Evolutionary conservation across 2,329 filamentous ascomycete genomes (phyloP).

Genomic region (Pseudocercospora musae): DNA sequence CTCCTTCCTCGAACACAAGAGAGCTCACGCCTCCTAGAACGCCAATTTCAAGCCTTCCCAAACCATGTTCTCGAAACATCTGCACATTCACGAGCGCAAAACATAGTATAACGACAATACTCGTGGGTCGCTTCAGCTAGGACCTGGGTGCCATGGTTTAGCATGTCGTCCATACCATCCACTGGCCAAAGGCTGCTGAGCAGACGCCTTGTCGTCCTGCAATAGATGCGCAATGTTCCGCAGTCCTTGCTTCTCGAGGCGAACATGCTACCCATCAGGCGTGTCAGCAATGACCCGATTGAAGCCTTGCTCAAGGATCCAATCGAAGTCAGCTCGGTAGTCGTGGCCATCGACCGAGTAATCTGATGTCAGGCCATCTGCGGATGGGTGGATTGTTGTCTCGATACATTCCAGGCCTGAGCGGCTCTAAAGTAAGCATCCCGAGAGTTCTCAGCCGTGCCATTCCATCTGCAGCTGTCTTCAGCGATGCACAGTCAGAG

Average conservation of each 20-base stretch:
- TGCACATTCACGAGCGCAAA: no score
- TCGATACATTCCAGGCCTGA: no score
- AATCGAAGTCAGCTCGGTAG: constrained; percentile 20
- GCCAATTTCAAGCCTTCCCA: no score
- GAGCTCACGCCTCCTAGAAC: no score
- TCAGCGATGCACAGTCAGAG: not conserved
- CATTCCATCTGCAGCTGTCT: constrained; percentile 17
- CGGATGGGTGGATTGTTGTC: no score
- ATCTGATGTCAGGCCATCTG: not conserved
- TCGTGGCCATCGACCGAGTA: constrained; percentile 18
- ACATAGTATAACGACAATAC: no score
- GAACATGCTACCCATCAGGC: constrained; percentile 20
- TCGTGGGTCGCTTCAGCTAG: no score
- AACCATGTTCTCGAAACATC: no score
- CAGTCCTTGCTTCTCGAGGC: constrained; percentile 15
- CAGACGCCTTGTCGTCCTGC: constrained; percentile 10
- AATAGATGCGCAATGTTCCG: constrained; percentile 20
- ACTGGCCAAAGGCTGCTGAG: not conserved
- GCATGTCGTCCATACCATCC: no score
- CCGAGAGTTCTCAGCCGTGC: constrained; percentile 22
- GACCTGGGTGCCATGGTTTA: no score
- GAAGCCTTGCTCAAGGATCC: constrained; percentile 19
- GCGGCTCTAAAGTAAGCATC: constrained; percentile 22
- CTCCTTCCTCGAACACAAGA: no score
- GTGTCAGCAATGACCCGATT: constrained; percentile 25